Evolutionary conservation across 176 grass and related monocot species (phyloP).

Genomic region (Typha latifolia): DNA sequence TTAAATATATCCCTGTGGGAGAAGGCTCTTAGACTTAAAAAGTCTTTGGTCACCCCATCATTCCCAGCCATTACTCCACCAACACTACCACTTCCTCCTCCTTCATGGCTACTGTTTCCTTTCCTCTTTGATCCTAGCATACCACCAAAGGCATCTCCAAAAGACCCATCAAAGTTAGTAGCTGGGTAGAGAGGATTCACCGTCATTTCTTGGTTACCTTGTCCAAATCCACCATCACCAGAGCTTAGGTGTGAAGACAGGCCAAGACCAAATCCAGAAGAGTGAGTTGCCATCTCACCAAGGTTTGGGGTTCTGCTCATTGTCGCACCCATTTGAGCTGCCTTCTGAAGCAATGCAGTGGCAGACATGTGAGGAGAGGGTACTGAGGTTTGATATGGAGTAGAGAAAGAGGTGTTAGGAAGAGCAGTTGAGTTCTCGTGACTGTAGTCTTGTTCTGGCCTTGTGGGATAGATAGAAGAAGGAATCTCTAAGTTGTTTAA

Average conservation of each 20-base stretch:
- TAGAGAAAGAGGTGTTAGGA: background rate
- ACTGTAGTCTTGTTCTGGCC: slow-evolving; percentile 6
- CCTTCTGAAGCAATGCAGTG: slow-evolving; percentile 94
- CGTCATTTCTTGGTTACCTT: slow-evolving; percentile 9
- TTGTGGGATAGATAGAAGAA: background rate
- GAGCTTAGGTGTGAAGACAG: slow-evolving; percentile 14
- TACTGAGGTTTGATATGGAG: background rate
- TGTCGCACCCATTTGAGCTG: slow-evolving; percentile 89
- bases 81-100: slow-evolving; percentile 10
- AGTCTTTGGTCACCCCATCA: slow-evolving; percentile 71
- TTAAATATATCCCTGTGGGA: slow-evolving; percentile 69
- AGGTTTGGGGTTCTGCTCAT: slow-evolving; percentile 53
- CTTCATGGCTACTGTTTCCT: slow-evolving; percentile 2
- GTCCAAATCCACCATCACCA: slow-evolving; percentile 12
- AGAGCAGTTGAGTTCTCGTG: slow-evolving; percentile 15
- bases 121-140: too few relatives aligned
- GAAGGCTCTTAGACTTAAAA: slow-evolving; percentile 69
- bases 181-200: background rate
- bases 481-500: background rate
- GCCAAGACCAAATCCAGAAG: slow-evolving; percentile 22
- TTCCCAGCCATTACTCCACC: slow-evolving; percentile 15
- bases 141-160: slow-evolving; percentile 5
- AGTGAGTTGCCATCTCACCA: slow-evolving; percentile 57
- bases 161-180: background rate
- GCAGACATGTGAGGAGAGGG: slow-evolving; percentile 83